Conservation (phyloP, 768 basidiomycete species). For the Phlebiopsis gigantea region DNA sequence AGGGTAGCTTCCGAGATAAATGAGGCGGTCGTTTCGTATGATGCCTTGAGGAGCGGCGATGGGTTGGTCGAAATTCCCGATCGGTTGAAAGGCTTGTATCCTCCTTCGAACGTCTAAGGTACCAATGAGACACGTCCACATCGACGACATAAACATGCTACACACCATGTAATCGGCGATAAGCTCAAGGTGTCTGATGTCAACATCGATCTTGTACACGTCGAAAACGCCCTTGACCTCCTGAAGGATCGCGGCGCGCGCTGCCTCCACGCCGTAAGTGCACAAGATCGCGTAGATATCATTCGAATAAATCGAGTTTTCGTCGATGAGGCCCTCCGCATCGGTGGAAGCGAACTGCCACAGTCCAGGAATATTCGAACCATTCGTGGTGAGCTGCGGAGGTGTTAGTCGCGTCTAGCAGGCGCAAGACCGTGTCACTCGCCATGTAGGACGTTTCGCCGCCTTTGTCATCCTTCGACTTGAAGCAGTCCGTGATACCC, state of each 20-base stretch:
- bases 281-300: slow-evolving; percentile 88
- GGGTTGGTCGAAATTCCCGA: slow-evolving; percentile 89
- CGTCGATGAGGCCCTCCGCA: slow-evolving; percentile 53
- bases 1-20: slow-evolving; percentile 92
- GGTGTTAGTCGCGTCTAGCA: neutral
- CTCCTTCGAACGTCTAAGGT: slow-evolving; percentile 89
- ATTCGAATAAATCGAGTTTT: slow-evolving; percentile 85
- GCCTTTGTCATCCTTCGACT: slow-evolving; percentile 53
- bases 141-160: slow-evolving; percentile 2
- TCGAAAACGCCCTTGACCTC: slow-evolving; percentile 92
- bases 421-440: slow-evolving; percentile 17
- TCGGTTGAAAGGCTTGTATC: slow-evolving; percentile 97
- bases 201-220: slow-evolving; percentile 93
- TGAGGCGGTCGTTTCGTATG: slow-evolving; percentile 91
- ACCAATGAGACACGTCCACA: neutral
- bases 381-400: slow-evolving; percentile 76
- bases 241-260: slow-evolving; percentile 80
- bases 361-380: slow-evolving; percentile 87
- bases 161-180: slow-evolving; percentile 99
- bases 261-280: slow-evolving; percentile 97
- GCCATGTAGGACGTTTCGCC: slow-evolving; percentile 45
- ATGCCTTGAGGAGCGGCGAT: slow-evolving; percentile 95
- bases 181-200: slow-evolving; percentile 88
- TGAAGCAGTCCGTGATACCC: slow-evolving; percentile 85
- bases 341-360: slow-evolving; percentile 63